These are phyloP conservation scores for Mycena crocata DNA, from an alignment of 768 basidiomycete genomes.

Conservation along the genomic window DNA sequence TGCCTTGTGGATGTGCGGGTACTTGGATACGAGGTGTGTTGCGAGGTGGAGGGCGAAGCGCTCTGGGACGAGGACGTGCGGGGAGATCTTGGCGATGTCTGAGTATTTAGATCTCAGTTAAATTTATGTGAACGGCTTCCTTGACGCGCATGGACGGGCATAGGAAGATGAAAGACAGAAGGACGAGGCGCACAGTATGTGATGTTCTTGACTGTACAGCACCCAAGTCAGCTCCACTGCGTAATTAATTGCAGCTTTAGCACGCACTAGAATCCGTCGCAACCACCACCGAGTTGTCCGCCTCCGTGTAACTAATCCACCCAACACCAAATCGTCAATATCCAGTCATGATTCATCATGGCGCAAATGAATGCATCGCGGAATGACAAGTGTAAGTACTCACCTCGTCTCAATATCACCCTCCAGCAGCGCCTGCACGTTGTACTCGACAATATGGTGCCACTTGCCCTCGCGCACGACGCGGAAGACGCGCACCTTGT, in stretches of 20 bases:
- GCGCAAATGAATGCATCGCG: too few species aligned
- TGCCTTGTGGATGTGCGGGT: slow-evolving; percentile 78
- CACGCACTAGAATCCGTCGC: slow-evolving; percentile 90
- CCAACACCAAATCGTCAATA: too few species aligned
- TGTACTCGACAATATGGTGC: slow-evolving; percentile 88
- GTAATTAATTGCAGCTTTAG: not conserved
- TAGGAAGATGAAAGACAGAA: too few species aligned
- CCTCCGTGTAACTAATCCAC: slow-evolving; percentile 77
- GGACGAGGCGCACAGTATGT: slow-evolving; percentile 61
- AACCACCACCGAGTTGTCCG: slow-evolving; percentile 89
- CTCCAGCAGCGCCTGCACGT: slow-evolving; percentile 82
- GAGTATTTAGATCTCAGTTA: not conserved
- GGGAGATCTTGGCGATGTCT: slow-evolving; percentile 92
- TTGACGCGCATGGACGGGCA: too few species aligned
- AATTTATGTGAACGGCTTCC: too few species aligned
- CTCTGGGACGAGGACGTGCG: slow-evolving; percentile 86
- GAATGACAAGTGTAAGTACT: too few species aligned
- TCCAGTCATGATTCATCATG: too few species aligned
- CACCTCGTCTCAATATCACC: slow-evolving; percentile 85
- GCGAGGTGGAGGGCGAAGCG: slow-evolving; percentile 90
- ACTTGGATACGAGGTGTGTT: slow-evolving; percentile 83
- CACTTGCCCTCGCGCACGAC: slow-evolving; percentile 77
- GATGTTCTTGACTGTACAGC: slow-evolving; percentile 70
- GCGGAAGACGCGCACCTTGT: slow-evolving; percentile 87
- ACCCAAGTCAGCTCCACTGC: not conserved